Base-by-base conservation (phyloP, 73 alveolate species). In the Paramecium primaurelia region DNA sequence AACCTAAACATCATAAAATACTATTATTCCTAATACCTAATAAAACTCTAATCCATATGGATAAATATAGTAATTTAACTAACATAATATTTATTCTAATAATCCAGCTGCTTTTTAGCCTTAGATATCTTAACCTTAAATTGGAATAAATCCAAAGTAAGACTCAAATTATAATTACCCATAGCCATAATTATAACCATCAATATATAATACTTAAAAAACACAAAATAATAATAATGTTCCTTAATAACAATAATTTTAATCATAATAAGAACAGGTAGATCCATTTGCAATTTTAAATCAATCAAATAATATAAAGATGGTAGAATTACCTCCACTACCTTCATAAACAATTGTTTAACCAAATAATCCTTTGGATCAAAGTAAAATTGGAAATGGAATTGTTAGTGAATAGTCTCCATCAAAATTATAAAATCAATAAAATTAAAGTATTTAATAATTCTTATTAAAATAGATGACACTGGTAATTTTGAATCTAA, bases 111-210 rank as follows among this genome's bases (percentile, higher is more conserved):
- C 4, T 12, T 37, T 37, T 37, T 73, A 12, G 32, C 87, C 87
- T 30, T 37, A 73, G 1, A 73, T 73, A 3, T 73, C 40, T 32
- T 37, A 73, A 73, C 87, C 87, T 4, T 2, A 36, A 16, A 73
- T 73, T 37, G 59, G 87, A 73, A 73, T 37, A 0, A 25, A 37
- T 11, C 20, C 26, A 36, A 34, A 73, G 8, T 30, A 22, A 73
- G 11, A 73, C 11, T 73, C 87, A 20, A 73, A 73, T 40, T 73
- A 73, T 73, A 73, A 73, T 37, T 73, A 73, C 18, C 87, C 87
- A 37, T 14, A n/a, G 6, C 64, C 25, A 73, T 64, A 54, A 54
- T 6, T 11, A 64, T 64, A 54, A 54, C 12, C 10, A 64, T 64
- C 84, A 64, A 26, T 64, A 25, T 64, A 32, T 42, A 64, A 64